A percentile compares a stretch with the other conserved stretches of the same genome.
These are phyloP conservation scores for Penicillium griseofulvum DNA, from an alignment of 2,329 filamentous ascomycete species.

Conservation along the genomic window DNA sequence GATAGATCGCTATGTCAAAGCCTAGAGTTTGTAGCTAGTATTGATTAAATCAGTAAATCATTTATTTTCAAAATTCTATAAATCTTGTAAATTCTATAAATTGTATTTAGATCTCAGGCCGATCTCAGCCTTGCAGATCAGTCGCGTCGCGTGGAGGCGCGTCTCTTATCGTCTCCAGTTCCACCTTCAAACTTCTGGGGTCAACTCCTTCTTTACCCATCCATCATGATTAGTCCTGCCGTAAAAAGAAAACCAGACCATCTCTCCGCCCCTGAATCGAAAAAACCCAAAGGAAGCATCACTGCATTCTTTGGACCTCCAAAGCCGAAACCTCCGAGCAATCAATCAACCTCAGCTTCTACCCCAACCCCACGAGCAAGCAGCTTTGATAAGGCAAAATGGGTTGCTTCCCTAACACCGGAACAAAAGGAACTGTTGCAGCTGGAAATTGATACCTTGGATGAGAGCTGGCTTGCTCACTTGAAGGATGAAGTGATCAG, in stretches of 20 bases:
- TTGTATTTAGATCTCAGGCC: neutral
- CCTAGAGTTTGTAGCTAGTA: neutral
- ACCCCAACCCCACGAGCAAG: conserved; percentile 17
- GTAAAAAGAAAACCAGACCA: conserved; percentile 66
- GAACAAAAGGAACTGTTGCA: conserved; percentile 81
- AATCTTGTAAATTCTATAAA: no score
- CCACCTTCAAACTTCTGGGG: neutral
- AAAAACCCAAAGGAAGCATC: conserved; percentile 76
- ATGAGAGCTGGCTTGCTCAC: conserved; percentile 86
- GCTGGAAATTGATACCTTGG: conserved; percentile 87
- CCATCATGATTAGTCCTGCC: conserved; percentile 32
- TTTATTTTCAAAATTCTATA: neutral
- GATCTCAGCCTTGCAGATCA: neutral
- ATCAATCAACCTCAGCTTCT: conserved; percentile 25
- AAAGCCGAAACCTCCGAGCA: conserved; percentile 46
- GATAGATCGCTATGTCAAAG: neutral
- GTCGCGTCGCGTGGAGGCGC: conserved; percentile 17
- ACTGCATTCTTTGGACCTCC: conserved; percentile 83
- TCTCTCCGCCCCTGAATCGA: conserved; percentile 51
- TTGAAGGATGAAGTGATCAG: conserved; percentile 81
- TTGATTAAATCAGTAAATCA: neutral
- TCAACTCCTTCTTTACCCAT: neutral
- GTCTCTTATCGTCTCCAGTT: conserved; percentile 3
- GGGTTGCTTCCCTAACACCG: conserved; percentile 72
- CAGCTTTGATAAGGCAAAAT: conserved; percentile 85